phyloP scores from a whole-genome alignment of 139 green algal genomes.

The Nannochloris sp. region DNA sequence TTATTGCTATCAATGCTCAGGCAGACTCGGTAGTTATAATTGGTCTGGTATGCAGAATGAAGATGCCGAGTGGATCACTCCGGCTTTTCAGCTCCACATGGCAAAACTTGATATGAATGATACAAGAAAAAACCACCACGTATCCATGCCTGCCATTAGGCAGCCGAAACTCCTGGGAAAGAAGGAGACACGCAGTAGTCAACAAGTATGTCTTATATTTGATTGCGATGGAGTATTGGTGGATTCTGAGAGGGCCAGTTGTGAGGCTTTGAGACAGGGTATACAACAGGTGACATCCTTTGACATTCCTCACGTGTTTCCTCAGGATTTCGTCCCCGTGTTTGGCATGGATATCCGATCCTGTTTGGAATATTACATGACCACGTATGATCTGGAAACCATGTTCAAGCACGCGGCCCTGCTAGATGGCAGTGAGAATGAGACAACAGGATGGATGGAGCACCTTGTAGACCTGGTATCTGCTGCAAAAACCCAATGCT shows the following conservation, averaged over 20 bases:
- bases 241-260: constrained; percentile 56
- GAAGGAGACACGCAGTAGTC: not conserved
- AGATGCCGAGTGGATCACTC: constrained; percentile 51
- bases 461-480: constrained; percentile 22
- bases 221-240: constrained; percentile 78
- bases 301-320: constrained; percentile 65
- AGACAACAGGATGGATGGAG: constrained; percentile 4
- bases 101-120: constrained; percentile 39
- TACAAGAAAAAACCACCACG: not conserved
- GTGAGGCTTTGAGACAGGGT: constrained; percentile 50
- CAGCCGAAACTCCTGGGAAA: constrained; percentile 8
- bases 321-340: constrained; percentile 50
- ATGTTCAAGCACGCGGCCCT: not conserved
- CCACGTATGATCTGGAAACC: not conserved
- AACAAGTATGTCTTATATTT: constrained; percentile 53
- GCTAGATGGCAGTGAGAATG: constrained; percentile 14
- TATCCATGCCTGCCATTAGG: not conserved
- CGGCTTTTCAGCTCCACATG: constrained; percentile 65
- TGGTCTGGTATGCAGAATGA: constrained; percentile 57
- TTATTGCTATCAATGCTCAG: constrained; percentile 55
- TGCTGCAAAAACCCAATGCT: constrained; percentile 41
- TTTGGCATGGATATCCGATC: constrained; percentile 70
- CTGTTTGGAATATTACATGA: constrained; percentile 50
- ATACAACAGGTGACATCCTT: constrained; percentile 64
- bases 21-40: constrained; percentile 71